These are phyloP conservation scores for Lepraria neglecta DNA, from an alignment of 495 filamentous ascomycete genomes.

Conservation along the genomic window DNA sequence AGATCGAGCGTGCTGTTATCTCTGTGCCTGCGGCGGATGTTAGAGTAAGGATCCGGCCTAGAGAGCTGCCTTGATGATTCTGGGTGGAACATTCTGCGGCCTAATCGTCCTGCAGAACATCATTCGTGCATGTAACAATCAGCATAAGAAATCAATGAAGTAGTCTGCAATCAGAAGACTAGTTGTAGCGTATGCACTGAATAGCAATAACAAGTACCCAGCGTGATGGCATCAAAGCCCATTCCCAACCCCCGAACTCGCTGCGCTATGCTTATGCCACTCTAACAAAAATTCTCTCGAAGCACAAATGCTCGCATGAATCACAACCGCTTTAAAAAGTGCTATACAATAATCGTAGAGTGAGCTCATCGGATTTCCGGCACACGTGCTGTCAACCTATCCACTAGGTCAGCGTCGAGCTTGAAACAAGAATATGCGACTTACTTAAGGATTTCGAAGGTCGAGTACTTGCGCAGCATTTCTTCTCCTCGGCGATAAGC, in stretches of 20 bases:
- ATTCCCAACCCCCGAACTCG: background rate
- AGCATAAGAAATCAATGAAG: too few relatives aligned
- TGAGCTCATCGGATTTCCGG: background rate
- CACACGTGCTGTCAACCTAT: constrained; percentile 6
- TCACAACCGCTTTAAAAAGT: background rate
- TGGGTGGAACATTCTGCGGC: background rate
- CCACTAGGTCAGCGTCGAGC: background rate
- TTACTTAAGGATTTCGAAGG: constrained; percentile 76
- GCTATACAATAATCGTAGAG: background rate
- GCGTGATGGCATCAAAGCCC: background rate
- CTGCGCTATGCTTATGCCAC: background rate
- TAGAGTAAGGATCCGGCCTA: constrained; percentile 2
- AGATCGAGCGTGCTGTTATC: background rate
- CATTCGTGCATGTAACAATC: background rate
- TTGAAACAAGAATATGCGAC: constrained; percentile 26
- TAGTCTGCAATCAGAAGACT: too few relatives aligned
- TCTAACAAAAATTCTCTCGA: background rate
- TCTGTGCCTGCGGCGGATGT: constrained; percentile 6
- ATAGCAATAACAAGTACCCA: background rate
- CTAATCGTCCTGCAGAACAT: background rate
- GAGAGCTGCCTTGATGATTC: background rate
- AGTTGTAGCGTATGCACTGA: too few relatives aligned
- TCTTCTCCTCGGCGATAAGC: constrained; percentile 61
- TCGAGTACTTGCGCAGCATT: constrained; percentile 61
- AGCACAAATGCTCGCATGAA: background rate